Percentiles rank a stretch among this genome's conserved stretches.
phyloP scores from a whole-genome alignment of 768 basidiomycete genomes.

The Hirschioporus abietinus region DNA sequence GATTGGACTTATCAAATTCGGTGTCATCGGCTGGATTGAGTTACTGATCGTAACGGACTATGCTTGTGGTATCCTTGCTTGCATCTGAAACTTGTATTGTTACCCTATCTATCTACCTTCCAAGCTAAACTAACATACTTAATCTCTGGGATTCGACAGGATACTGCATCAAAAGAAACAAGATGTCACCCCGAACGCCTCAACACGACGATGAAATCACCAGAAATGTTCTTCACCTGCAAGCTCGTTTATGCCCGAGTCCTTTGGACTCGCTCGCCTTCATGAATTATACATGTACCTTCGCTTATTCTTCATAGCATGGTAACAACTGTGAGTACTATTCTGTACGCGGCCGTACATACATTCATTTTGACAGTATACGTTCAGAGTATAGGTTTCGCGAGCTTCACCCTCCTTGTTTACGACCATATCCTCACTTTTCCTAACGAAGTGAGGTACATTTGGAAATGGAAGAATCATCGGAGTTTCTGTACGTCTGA shows the following conservation, averaged over 20 bases:
- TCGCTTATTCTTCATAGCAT: not conserved
- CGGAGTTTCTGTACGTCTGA: not conserved
- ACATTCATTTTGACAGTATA: not conserved
- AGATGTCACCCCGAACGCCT: not conserved
- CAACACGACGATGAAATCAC: not conserved
- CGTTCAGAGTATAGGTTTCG: conserved; percentile 44
- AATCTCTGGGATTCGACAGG: too few relatives aligned
- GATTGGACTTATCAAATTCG: too few relatives aligned
- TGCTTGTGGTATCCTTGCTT: too few relatives aligned
- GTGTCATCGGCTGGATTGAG: too few relatives aligned
- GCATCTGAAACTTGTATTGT: too few relatives aligned
- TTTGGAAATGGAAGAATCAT: conserved; percentile 17
- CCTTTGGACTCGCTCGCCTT: too few relatives aligned
- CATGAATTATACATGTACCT: too few relatives aligned
- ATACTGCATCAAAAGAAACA: not conserved
- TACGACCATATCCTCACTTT: conserved; percentile 27
- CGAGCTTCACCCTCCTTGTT: conserved; percentile 44
- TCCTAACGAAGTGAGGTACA: conserved; percentile 20
- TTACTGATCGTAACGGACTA: too few relatives aligned
- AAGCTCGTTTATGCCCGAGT: not conserved
- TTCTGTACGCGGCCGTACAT: not conserved
- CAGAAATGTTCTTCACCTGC: not conserved
- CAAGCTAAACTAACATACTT: too few relatives aligned
- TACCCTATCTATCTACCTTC: too few relatives aligned
- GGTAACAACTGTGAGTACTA: not conserved